A percentile compares a stretch with the other conserved stretches of the same genome.
Conservation (phyloP, 805 yeast species). For the Torulaspora delbrueckii region DNA sequence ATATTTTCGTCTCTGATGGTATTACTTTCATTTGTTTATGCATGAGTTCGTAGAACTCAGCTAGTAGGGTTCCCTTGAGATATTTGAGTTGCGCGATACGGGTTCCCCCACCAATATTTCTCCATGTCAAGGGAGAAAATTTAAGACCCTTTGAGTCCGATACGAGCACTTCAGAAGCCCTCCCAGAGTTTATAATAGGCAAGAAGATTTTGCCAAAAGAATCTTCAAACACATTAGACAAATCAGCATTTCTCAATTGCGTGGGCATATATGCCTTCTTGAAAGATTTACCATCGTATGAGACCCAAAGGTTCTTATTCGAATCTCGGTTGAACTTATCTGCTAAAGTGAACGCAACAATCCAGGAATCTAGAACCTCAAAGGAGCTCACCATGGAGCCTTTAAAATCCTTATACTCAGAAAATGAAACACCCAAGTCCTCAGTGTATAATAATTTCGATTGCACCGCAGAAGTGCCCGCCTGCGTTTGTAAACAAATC, state of each 20-base stretch:
- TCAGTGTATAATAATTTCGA: constrained; percentile 36
- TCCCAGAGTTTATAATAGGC: constrained; percentile 15
- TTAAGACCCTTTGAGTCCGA: constrained; percentile 34
- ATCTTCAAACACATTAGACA: constrained; percentile 26
- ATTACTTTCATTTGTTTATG: too few relatives aligned
- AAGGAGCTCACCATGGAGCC: constrained; percentile 23
- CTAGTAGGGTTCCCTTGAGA: constrained; percentile 26
- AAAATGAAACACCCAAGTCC: constrained; percentile 49
- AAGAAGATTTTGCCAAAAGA: constrained; percentile 27
- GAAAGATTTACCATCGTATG: constrained; percentile 44
- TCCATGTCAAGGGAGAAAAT: constrained; percentile 21
- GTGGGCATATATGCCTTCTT: constrained; percentile 38
- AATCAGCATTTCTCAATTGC: constrained; percentile 21
- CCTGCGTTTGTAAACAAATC: constrained; percentile 8
- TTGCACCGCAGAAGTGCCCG: not conserved
- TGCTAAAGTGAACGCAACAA: constrained; percentile 26
- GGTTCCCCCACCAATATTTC: constrained; percentile 7
- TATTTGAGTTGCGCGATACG: constrained; percentile 5
- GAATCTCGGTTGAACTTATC: constrained; percentile 32
- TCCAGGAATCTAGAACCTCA: constrained; percentile 21
- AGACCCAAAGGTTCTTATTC: constrained; percentile 37
- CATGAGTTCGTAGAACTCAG: constrained; percentile 3
- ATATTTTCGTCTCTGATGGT: constrained; percentile 35
- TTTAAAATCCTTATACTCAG: constrained; percentile 31
- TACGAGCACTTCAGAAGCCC: constrained; percentile 18